These are phyloP conservation scores for Emydomyces testavorans DNA, from an alignment of 2,329 filamentous ascomycete genomes.

Conservation along the genomic window DNA sequence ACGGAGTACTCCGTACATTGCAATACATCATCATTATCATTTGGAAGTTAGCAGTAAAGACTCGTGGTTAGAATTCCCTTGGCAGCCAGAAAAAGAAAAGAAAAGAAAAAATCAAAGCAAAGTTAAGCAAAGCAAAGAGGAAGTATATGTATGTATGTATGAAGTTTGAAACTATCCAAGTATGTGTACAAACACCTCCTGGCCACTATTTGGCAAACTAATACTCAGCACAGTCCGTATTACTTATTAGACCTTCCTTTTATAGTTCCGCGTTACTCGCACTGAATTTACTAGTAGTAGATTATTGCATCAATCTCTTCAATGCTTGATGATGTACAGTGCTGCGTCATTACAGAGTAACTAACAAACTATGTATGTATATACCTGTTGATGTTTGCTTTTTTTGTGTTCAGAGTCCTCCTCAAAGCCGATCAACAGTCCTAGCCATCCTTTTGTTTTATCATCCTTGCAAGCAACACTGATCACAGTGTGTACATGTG, in stretches of 20 bases:
- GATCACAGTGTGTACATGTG: background rate
- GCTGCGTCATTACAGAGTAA: slow-evolving; percentile 4
- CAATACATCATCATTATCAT: no score
- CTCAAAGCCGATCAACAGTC: slow-evolving; percentile 6
- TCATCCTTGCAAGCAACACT: slow-evolving; percentile 8
- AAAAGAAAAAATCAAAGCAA: no score
- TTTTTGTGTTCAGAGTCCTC: background rate
- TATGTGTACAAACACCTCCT: no score
- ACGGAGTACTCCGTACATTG: no score
- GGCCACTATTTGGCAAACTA: no score
- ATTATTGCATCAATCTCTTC: no score
- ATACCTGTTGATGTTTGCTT: no score
- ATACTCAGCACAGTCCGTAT: no score
- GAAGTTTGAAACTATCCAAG: no score
- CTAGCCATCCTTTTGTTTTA: slow-evolving; percentile 2
- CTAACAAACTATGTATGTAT: no score
- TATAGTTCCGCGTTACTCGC: slow-evolving; percentile 5
- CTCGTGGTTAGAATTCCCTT: background rate
- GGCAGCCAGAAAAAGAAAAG: background rate
- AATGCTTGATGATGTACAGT: background rate
- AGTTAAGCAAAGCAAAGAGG: no score
- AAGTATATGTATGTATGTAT: background rate
- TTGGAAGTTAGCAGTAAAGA: background rate
- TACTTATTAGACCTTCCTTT: background rate
- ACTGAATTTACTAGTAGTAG: background rate